Base-by-base conservation (phyloP, 495 filamentous ascomycete genomes). In the Talaromyces trachyspermus region DNA sequence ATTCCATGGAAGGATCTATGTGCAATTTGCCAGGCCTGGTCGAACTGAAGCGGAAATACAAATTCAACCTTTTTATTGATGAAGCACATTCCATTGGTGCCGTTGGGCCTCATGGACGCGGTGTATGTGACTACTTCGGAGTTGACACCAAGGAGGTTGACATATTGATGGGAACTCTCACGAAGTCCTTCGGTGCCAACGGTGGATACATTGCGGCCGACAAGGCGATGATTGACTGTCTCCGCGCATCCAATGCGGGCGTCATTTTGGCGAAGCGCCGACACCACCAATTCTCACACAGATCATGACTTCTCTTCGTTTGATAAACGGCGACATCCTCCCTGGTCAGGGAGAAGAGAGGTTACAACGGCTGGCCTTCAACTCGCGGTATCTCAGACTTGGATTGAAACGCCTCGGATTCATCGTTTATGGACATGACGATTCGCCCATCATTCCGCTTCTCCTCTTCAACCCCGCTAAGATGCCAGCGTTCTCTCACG, bases 1-100 rank as follows among this genome's bases (percentile, higher is more conserved):
- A 98, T 71, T 96, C 90, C 2, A 98, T 98, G 92, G 92, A 98
- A 66, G 92, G 92, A 24, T 95, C 90, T 36, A 96, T 98, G 90
- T 88, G 85, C 62, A 90, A 98, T 57, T 78, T 98, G 23, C 92
- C 91, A 11, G 88, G 86, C 48, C 64, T 98, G 32, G 63, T 98
- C 49, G 74, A 71, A 29, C 75, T 98, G 55, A 95, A 92, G 74
- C 85, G 82, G 60, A 89, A 85, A 57, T 98, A 98, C 78, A 97
- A 95, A 74, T 97, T 95, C 70, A 73, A 86, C 58, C 78, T 98
- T 12, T 98, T 95, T 51, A 75, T 98, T 43, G 92, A 98, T 59
- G 92, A 98, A 70, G 92, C 92, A 11, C 92, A 98, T 70, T 96
- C 90, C 11, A 83, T 98, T 50, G 92, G 92, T 52, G 92, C 94